Base-by-base conservation (phyloP, 345 rosid genomes). In the Microcos paniculata region DNA sequence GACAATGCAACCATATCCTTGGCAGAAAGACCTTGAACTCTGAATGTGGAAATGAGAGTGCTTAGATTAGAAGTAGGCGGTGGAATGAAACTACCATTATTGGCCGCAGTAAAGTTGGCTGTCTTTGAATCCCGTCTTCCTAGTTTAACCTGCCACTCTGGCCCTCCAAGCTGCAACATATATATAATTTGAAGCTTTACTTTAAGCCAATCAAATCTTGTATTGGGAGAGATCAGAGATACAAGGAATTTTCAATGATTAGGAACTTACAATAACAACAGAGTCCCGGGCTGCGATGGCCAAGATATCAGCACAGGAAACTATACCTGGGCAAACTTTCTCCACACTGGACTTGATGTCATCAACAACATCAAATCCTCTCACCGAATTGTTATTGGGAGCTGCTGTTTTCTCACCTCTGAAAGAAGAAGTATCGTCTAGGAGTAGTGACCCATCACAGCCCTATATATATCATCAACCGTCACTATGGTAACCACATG, bases 1-100 rank as follows among this genome's bases (percentile, higher is more conserved):
- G 97, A 89, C 61, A 92, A 84, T 3, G 90, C 97, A 62, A 94
- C 97, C 94, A 94, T 85, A 82, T 94, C 98, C 75, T 80, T 89
- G 71, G 80, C 70, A 46, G 94, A 87, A 70, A 94, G 85, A 18
- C 98, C 98, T 30, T 71, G 83, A 0, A 77, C 85, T 53, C 31
- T 62, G 71, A 94, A 94, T 43, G 89, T 80, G 4, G 66, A 73
- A 71, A 89, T 83, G 74, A 94, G 98, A 24, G 84, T 81, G 35
- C 28, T 78, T 0, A 93, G 91, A 10, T 79, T 84, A 16, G 87
- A 75, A 8, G 70, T 53, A 0, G 93, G 90, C 72, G 90, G 80
- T 76, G 97, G 97, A 40, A 93, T 84, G 61, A 74, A n/a, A n/a
- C n/a, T 85, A 38, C 92, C 85, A 10, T 87, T 86, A 62, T 90